Evolutionary conservation across 2,329 filamentous ascomycete genomes (phyloP).

Genomic region (Aspergillus puulaauensis): DNA sequence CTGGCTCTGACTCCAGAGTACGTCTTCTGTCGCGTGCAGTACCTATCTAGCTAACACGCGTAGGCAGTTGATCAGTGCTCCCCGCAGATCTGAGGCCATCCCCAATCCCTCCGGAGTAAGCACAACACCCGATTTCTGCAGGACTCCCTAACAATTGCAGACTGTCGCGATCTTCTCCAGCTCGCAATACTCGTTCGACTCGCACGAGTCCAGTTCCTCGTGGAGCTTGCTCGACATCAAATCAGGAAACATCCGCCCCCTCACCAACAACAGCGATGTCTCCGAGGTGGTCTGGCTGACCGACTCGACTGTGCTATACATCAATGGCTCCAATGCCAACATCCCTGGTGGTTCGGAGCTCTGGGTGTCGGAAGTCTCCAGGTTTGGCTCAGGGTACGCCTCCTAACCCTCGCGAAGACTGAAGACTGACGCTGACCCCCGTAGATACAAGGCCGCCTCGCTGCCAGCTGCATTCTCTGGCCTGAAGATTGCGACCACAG

Average conservation of each 20-base stretch:
- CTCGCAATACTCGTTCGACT: constrained; percentile 77
- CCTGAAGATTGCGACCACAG: constrained; percentile 37
- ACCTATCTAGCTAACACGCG: neutral
- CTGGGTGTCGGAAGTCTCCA: constrained; percentile 35
- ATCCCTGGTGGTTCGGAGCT: constrained; percentile 41
- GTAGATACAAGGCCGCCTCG: constrained; percentile 40
- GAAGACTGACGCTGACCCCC: neutral
- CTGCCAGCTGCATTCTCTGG: constrained; percentile 39
- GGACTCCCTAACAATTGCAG: constrained; percentile 19
- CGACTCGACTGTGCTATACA: constrained; percentile 59
- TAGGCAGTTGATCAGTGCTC: constrained; percentile 39
- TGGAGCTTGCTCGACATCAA: constrained; percentile 71
- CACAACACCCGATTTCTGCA: too few species aligned
- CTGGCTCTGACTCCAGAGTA: constrained; percentile 31
- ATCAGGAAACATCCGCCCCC: constrained; percentile 62
- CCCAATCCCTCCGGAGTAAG: constrained; percentile 42
- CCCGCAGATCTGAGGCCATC: constrained; percentile 35
- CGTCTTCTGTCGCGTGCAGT: constrained; percentile 6
- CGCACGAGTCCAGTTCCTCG: constrained; percentile 61
- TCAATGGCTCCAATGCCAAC: constrained; percentile 48
- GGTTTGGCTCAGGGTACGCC: constrained; percentile 34
- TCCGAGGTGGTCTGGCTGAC: constrained; percentile 76
- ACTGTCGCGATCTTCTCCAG: constrained; percentile 53
- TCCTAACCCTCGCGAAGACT: too few species aligned
- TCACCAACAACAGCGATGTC: constrained; percentile 65